Evolutionary conservation across 2,329 filamentous ascomycete species (phyloP).

Genomic region (Corniculantispora saksenae): DNA sequence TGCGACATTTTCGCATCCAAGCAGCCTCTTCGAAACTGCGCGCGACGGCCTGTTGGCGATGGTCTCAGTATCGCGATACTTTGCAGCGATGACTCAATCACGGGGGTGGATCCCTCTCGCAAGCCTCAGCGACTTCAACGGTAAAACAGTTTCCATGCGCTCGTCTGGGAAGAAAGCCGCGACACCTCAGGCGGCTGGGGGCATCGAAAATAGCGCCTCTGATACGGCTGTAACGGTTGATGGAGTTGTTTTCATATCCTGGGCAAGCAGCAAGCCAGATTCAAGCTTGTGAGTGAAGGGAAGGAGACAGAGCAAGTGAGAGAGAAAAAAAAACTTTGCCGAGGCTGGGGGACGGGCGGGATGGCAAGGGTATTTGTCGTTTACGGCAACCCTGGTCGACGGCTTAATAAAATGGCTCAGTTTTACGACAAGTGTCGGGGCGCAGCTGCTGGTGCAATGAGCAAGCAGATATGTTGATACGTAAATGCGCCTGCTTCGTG

Average conservation of each 20-base stretch:
- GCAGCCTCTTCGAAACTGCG: neutral
- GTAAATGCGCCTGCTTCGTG: neutral
- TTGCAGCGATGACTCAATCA: conserved; percentile 16
- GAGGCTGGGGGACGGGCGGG: neutral
- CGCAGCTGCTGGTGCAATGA: neutral
- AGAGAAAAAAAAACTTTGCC: neutral
- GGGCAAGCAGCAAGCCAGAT: neutral
- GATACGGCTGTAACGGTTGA: neutral
- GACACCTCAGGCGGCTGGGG: conserved; percentile 4
- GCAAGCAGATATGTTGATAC: neutral
- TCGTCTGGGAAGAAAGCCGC: neutral
- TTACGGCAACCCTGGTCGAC: neutral
- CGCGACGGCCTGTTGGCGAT: neutral
- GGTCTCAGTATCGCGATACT: conserved; percentile 6
- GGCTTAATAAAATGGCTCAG: conserved; percentile 4
- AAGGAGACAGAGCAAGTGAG: neutral
- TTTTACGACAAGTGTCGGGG: neutral
- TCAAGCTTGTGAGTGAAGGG: neutral
- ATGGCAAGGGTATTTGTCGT: neutral
- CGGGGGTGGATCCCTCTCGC: conserved; percentile 4
- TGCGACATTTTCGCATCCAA: conserved; percentile 2
- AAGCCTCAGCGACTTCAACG: neutral
- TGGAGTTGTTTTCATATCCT: conserved; percentile 4
- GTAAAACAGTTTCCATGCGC: conserved; percentile 9
- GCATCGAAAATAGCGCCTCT: conserved; percentile 10